phyloP scores from a whole-genome alignment of 306 rosid species.

The Sphenostylis stenocarpa region DNA sequence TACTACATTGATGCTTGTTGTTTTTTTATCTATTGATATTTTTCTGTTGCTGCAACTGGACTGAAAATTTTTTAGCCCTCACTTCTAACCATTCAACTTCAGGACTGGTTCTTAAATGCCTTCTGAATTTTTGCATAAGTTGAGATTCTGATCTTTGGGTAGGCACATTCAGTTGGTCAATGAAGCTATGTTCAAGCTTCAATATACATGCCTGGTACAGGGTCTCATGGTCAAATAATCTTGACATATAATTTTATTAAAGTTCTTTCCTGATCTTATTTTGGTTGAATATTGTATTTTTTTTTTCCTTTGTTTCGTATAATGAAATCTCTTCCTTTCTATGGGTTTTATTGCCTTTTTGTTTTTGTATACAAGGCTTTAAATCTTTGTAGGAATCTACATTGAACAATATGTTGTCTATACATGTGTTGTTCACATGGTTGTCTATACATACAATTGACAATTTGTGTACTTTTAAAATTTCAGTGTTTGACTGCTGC shows the following conservation, averaged over 20 bases:
- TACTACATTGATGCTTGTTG: neutral
- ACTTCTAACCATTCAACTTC: constrained; percentile 18
- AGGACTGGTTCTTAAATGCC: neutral
- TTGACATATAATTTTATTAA: neutral
- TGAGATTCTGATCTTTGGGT: constrained; percentile 11
- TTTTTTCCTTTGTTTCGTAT: neutral
- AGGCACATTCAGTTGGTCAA: neutral
- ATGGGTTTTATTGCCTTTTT: neutral
- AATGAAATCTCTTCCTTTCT: neutral
- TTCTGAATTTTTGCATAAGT: neutral
- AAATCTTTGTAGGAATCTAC: neutral
- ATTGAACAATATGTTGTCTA: neutral
- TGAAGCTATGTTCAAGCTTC: constrained; percentile 16
- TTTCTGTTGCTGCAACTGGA: neutral
- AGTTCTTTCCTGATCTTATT: neutral
- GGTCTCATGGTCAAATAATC: neutral
- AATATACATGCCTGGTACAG: neutral
- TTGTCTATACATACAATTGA: constrained; percentile 22
- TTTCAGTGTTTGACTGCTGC: constrained; percentile 89
- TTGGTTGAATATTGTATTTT: neutral
- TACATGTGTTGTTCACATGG: constrained; percentile 12
- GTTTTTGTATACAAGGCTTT: neutral
- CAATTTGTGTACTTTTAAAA: constrained; percentile 24
- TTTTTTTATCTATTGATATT: constrained; percentile 5
- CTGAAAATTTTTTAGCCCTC: neutral